Evolutionary conservation across 345 rosid species (phyloP), one percentile per base, ranked within the genome.

Genomic region (Acer saccharum): DNA sequence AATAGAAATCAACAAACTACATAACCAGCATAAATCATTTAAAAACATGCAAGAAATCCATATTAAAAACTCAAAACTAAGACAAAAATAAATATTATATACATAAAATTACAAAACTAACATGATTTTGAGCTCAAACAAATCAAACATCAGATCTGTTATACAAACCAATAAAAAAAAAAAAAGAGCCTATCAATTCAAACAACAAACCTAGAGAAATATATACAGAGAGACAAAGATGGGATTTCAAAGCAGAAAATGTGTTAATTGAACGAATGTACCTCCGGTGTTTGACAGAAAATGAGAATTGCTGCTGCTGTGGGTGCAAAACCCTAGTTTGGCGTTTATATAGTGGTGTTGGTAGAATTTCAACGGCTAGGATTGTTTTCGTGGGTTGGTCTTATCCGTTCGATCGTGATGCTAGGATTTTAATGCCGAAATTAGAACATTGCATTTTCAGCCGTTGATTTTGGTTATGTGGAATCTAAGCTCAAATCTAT

Each of bases 401-500:
- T 71, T 0, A 16, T 25, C 72, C 85, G 80, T 82, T 69, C 57
- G 85, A 85, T 82, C 43, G 7, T 4, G 25, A 54, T 0, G 4
- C n/a, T 72, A 77, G 84, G 78, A 64, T 77, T 68, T 77, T n/a
- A 57, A 6, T 16, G 62, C 62, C 23, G 10, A 57, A 18, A 57
- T 57, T 17, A 7, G 62, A 57, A 17, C 8, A 21, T 57, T 17
- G 62, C 6, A 7, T 57, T 57, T 57, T 5, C 8, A 18, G 23
- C 23, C 17, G 54, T 50, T 50, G 54, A 50, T 11, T 12, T 32
- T 32, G 35, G 35, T 1, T 29, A 29, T 29, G 27, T 25, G 27
- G 27, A 25, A 25, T 25, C 27, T 25, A 25, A 25, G 27, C 27
- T 0, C 27, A 0, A 25, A 25, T 25, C 27, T 25, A 25, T 25